Evolutionary conservation across 2,329 filamentous ascomycete species (phyloP), one percentile per base, ranked within the genome.

Genomic region (Setomelanomma holmii): DNA sequence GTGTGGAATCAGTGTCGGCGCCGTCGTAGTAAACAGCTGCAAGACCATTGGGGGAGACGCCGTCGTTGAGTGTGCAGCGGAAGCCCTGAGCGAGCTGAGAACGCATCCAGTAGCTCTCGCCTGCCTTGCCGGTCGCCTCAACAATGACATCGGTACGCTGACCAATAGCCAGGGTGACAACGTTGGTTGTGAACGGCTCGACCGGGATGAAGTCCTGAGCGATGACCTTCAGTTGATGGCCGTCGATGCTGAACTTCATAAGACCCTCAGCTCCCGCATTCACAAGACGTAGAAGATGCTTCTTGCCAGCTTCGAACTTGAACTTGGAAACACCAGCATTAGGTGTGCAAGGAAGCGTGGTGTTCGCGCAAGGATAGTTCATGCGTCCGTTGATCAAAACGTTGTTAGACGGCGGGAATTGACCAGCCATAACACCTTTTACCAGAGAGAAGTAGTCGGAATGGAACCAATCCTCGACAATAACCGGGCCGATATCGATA

Each of bases 1-100:
- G 88, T 1, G 76, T 50, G 16, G 75, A 68, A 39, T 69, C 74
- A 1, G 76, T 77, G 62, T 88, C 77, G 7, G 85, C 83, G 8
- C 78, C 64, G 38, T 87, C 79, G 68, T 90, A 91, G 74, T 87
- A 88, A 45, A 91, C 79, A 8, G 81, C 84, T 0, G 87, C 89
- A 0, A 63, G 46, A 30, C 63, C 64, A 21, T 63, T 61, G 1
- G 64, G 64, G 2, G 61, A 61, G 43, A 61, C 45, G 7, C 55
- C 53, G 5, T 57, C 45, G 27, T 43, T 58, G 14, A 64, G 54
- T 5, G 53, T 61, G 27, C 58, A 61, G 41, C 56, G 53, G 20
- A 53, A 55, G 8, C 53, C 53, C 16, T 56, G 56, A 3, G 49
- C 61, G n/a, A 66, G 55, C 20, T 64, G 59, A n/a, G 59, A 60